phyloP scores from a whole-genome alignment of 371 early-diverging fungal species.

The Syncephalastrum monosporum region DNA sequence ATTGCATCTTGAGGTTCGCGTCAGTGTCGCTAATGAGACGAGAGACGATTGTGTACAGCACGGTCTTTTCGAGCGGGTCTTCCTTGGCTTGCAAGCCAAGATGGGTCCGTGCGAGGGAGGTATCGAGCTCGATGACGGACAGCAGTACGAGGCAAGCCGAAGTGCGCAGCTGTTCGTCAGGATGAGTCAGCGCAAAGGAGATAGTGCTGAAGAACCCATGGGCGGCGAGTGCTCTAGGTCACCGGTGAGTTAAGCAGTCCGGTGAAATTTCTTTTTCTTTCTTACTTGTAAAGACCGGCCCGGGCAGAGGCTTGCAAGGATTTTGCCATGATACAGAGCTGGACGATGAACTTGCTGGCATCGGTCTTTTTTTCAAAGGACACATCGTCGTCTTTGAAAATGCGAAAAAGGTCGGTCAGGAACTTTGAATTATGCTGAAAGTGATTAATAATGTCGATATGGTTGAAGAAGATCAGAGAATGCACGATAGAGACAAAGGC shows the following conservation, averaged over 20 bases:
- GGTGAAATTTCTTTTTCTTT: neutral
- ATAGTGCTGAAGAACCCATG: slow-evolving; percentile 80
- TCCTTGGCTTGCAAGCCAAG: slow-evolving; percentile 61
- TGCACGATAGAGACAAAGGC: slow-evolving; percentile 63
- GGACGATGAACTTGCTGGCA: slow-evolving; percentile 72
- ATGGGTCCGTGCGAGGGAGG: slow-evolving; percentile 68
- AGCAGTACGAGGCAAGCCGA: slow-evolving; percentile 69
- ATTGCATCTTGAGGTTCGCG: slow-evolving; percentile 66
- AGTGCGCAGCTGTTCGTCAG: slow-evolving; percentile 51
- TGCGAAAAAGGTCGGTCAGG: slow-evolving; percentile 63
- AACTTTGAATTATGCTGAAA: slow-evolving; percentile 68
- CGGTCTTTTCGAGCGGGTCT: slow-evolving; percentile 33
- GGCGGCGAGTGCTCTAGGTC: slow-evolving; percentile 58
- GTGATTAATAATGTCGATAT: slow-evolving; percentile 76
- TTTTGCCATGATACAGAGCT: slow-evolving; percentile 73
- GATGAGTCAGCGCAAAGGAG: slow-evolving; percentile 57
- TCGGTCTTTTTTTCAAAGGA: slow-evolving; percentile 55
- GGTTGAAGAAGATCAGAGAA: slow-evolving; percentile 74
- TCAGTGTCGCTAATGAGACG: slow-evolving; percentile 61
- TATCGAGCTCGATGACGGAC: slow-evolving; percentile 79
- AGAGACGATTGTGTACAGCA: slow-evolving; percentile 64
- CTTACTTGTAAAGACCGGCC: slow-evolving; percentile 53
- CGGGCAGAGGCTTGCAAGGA: slow-evolving; percentile 61
- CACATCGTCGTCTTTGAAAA: slow-evolving; percentile 50
- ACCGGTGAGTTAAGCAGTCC: neutral